Conservation (phyloP, 768 basidiomycete genomes). For the Mycena belliarum region DNA sequence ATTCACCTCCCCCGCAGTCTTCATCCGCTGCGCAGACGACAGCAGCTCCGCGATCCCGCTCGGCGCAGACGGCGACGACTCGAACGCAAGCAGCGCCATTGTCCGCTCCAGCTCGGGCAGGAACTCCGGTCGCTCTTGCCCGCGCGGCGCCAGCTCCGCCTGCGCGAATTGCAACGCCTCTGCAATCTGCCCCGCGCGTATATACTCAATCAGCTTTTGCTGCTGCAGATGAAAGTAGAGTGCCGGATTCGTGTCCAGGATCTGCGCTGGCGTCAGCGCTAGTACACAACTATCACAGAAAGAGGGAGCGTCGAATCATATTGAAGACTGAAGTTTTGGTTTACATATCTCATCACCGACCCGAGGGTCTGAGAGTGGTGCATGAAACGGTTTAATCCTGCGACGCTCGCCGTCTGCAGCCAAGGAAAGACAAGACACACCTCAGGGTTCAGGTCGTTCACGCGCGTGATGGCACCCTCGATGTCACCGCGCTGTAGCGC, state of each 20-base stretch:
- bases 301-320: conserved; percentile 59
- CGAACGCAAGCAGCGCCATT: conserved; percentile 90
- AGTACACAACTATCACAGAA: conserved; percentile 18
- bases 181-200: conserved; percentile 75
- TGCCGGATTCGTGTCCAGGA: conserved; percentile 91
- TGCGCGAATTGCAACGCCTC: conserved; percentile 92
- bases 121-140: conserved; percentile 94
- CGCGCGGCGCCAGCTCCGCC: conserved; percentile 89
- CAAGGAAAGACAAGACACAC: conserved; percentile 50
- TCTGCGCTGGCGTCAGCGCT: conserved; percentile 52
- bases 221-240: conserved; percentile 96
- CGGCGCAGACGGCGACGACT: conserved; percentile 61
- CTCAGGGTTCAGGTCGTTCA: conserved; percentile 96
- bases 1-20: conserved; percentile 95
- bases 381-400: conserved; percentile 95
- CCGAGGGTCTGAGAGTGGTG: conserved; percentile 91
- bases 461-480: conserved; percentile 91
- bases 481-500: conserved; percentile 93
- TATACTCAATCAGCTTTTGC: conserved; percentile 92
- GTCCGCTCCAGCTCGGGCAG: conserved; percentile 89
- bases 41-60: conserved; percentile 75
- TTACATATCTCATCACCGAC: conserved; percentile 80
- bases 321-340: conserved; percentile 96
- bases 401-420: conserved; percentile 25
- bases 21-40: conserved; percentile 84